These are phyloP conservation scores for Purpureocillium lavendulum DNA, from an alignment of 2,329 filamentous ascomycete species.

Conservation along the genomic window DNA sequence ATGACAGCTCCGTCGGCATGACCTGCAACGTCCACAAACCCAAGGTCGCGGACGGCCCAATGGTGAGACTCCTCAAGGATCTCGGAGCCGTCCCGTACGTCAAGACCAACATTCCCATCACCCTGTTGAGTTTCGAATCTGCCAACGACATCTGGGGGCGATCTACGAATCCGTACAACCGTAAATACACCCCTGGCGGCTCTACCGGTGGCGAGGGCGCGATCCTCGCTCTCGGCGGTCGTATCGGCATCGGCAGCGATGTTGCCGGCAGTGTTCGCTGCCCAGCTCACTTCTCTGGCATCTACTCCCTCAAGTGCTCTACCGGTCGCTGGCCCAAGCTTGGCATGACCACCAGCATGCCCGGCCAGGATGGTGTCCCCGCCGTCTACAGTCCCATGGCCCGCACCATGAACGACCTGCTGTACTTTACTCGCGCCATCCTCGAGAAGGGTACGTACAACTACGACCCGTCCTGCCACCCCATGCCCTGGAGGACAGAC, in stretches of 20 bases:
- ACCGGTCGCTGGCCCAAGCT: conserved; percentile 86
- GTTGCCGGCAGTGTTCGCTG: conserved; percentile 82
- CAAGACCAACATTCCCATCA: conserved; percentile 86
- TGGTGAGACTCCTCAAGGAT: conserved; percentile 73
- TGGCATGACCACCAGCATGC: conserved; percentile 80
- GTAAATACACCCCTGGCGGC: conserved; percentile 78
- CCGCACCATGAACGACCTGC: conserved; percentile 71
- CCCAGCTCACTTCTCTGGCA: conserved; percentile 83
- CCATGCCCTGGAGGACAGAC: conserved; percentile 66
- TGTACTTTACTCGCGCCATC: conserved; percentile 73
- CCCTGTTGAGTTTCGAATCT: conserved; percentile 78
- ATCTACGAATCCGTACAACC: conserved; percentile 73
- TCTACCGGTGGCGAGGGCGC: conserved; percentile 83
- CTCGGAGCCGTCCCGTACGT: conserved; percentile 85
- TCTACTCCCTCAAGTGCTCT: conserved; percentile 79
- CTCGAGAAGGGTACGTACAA: conserved; percentile 80
- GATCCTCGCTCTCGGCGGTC: conserved; percentile 70
- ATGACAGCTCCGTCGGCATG: conserved; percentile 76
- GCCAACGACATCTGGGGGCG: conserved; percentile 73
- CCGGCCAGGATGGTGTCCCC: conserved; percentile 82
- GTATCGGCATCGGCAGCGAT: conserved; percentile 85
- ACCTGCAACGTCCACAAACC: conserved; percentile 64
- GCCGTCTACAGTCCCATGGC: conserved; percentile 92
- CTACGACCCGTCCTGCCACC: conserved; percentile 80
- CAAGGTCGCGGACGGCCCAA: conserved; percentile 56